Percentiles rank a stretch among this genome's conserved stretches.
Conservation (phyloP, 768 basidiomycete genomes). For the Botryobasidium botryosum region DNA sequence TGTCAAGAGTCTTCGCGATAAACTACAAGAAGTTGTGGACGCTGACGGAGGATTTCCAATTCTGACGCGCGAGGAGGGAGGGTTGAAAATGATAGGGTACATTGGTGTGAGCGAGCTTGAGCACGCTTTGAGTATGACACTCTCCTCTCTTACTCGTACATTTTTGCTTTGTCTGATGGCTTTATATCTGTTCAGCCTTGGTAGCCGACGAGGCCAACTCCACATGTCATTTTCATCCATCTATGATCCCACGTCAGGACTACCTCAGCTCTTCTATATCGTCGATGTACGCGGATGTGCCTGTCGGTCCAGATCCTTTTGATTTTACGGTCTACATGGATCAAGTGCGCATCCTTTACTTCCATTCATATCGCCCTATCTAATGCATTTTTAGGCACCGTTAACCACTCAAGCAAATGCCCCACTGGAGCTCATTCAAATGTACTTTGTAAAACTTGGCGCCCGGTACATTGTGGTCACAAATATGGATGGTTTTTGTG, state of each 20-base stretch:
- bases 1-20: slow-evolving; percentile 53
- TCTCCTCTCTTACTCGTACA: slow-evolving; percentile 1
- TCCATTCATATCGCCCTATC: slow-evolving; percentile 1
- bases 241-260: slow-evolving; percentile 3
- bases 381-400: slow-evolving; percentile 42
- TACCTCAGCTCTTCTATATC: slow-evolving; percentile 10
- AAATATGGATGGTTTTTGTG: slow-evolving; percentile 69
- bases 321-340: slow-evolving; percentile 88
- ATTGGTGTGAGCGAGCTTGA: slow-evolving; percentile 88
- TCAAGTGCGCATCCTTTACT: slow-evolving; percentile 31
- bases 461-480: slow-evolving; percentile 78
- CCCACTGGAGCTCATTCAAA: slow-evolving; percentile 83
- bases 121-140: slow-evolving; percentile 62
- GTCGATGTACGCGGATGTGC: slow-evolving; percentile 14
- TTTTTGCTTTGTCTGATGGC: background rate
- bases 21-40: slow-evolving; percentile 39
- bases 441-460: slow-evolving; percentile 87
- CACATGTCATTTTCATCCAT: slow-evolving; percentile 41
- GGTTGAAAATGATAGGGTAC: slow-evolving; percentile 66
- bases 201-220: slow-evolving; percentile 60
- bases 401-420: slow-evolving; percentile 69
- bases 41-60: slow-evolving; percentile 75
- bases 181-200: slow-evolving; percentile 30
- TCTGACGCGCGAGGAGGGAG: slow-evolving; percentile 32
- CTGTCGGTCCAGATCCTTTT: slow-evolving; percentile 32